These are phyloP conservation scores for Pseudotsuga menziesii DNA, from an alignment of 75 land plant genomes.

Conservation along the genomic window DNA sequence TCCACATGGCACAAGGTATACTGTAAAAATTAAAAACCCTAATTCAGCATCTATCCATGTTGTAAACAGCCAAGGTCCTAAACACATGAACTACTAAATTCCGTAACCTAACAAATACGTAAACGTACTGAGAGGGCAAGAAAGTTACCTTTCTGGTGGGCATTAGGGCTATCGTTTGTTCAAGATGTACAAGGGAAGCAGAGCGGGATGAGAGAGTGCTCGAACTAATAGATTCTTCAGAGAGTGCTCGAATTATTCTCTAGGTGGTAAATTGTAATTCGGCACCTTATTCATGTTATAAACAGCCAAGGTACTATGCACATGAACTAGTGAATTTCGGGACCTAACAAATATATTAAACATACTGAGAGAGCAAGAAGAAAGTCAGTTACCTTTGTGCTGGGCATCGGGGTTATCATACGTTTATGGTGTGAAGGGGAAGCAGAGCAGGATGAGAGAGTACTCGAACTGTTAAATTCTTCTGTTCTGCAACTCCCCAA, in stretches of 20 bases:
- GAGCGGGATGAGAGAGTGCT: no score
- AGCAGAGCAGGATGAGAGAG: no score
- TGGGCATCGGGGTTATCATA: neutral
- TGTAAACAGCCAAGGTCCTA: neutral
- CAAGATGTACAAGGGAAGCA: neutral
- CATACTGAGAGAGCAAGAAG: neutral
- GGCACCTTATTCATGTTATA: neutral
- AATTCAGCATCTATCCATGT: neutral
- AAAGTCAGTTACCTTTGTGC: slow-evolving; percentile 1
- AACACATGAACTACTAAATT: neutral
- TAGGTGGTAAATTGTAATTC: neutral
- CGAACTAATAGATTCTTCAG: no score
- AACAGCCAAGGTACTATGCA: neutral
- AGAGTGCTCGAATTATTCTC: no score
- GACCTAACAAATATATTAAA: neutral
- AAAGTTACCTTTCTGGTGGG: slow-evolving; percentile 4
- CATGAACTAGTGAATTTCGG: neutral
- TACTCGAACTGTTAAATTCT: no score
- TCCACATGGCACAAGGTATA: neutral
- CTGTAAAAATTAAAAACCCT: neutral
- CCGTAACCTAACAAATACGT: neutral
- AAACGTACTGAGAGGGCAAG: neutral
- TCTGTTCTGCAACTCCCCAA: neutral
- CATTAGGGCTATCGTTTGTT: neutral
- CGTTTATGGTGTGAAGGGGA: neutral